A percentile compares a stretch with the other conserved stretches of the same genome.
These are phyloP conservation scores for Pythium scleroteichum DNA, from an alignment of 352 stramenopile genomes.

Conservation along the genomic window DNA sequence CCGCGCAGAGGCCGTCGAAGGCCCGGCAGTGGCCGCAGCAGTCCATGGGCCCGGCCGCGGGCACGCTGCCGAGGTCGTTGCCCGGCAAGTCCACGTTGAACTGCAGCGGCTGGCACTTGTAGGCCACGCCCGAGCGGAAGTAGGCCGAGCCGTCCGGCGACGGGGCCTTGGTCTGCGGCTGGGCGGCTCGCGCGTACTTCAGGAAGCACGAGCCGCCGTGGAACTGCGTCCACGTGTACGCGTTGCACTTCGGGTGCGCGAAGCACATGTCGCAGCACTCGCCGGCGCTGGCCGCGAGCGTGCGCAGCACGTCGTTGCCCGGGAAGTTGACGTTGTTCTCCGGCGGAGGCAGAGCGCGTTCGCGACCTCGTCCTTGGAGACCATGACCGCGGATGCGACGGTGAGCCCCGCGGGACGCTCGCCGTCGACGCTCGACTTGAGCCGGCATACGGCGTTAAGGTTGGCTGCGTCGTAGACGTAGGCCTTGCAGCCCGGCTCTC, in stretches of 20 bases:
- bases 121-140: conserved; percentile 2
- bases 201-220: conserved; percentile 19
- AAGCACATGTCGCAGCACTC: conserved; percentile 22
- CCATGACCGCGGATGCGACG: conserved; percentile 2
- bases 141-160: conserved; percentile 16
- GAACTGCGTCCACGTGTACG: conserved; percentile 21
- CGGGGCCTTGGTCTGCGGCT: not conserved
- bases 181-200: not conserved
- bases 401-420: conserved; percentile 6
- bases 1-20: not conserved
- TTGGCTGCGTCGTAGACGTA: conserved; percentile 4
- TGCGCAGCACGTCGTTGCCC: conserved; percentile 7
- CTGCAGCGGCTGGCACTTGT: conserved; percentile 11
- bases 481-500: conserved; percentile 11
- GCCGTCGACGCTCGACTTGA: conserved; percentile 21
- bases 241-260: not conserved
- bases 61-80: not conserved
- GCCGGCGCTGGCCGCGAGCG: not conserved
- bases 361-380: conserved; percentile 2
- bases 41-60: not conserved
- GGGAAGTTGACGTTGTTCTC: conserved; percentile 21
- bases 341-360: not conserved
- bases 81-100: conserved; percentile 6
- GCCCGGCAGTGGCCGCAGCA: conserved; percentile 7
- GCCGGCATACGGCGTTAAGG: conserved; percentile 2